Conservation (phyloP, 83 land plant species). For the Picea abies region DNA sequence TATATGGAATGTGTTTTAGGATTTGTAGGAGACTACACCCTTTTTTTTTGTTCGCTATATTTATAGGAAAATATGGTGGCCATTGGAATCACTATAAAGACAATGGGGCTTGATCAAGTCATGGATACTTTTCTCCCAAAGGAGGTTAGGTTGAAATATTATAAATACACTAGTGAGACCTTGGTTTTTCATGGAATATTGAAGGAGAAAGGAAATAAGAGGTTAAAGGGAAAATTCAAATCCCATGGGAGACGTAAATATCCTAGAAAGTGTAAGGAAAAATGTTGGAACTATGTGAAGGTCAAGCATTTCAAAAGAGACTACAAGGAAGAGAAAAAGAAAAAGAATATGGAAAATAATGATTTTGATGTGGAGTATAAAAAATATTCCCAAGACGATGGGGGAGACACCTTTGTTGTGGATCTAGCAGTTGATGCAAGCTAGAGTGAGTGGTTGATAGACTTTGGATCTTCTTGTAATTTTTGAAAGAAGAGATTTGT, state of each 20-base stretch:
- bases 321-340: too few species aligned
- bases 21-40: not conserved
- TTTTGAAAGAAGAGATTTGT: too few species aligned
- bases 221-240: too few species aligned
- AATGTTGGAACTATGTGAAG: not conserved
- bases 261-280: too few species aligned
- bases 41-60: not conserved
- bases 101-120: not conserved
- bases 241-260: too few species aligned
- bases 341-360: not conserved
- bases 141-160: not conserved
- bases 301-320: not conserved
- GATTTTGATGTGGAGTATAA: not conserved
- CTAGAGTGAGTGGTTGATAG: not conserved
- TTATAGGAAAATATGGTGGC: not conserved
- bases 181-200: too few species aligned
- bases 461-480: not conserved
- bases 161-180: not conserved
- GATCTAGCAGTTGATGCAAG: not conserved
- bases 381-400: not conserved
- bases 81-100: not conserved
- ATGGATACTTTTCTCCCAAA: not conserved
- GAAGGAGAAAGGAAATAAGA: too few species aligned
- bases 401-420: not conserved
- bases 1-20: too few species aligned